phyloP scores from a whole-genome alignment of 2,329 filamentous ascomycete genomes.

The Blastomyces emzantsi region DNA sequence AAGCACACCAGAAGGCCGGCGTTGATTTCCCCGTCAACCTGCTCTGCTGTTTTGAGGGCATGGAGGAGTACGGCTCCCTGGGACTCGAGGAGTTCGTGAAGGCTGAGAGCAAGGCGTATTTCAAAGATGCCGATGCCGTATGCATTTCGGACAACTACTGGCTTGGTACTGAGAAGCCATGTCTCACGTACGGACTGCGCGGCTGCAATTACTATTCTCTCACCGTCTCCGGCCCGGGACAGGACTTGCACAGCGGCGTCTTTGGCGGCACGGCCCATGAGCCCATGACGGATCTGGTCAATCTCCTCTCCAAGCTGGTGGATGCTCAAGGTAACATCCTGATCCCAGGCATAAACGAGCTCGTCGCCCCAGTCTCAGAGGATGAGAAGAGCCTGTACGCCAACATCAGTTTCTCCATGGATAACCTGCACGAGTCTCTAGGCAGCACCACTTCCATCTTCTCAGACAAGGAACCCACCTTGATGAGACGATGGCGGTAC shows the following conservation, averaged over 20 bases:
- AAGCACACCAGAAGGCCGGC: slow-evolving; percentile 91
- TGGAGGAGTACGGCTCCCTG: slow-evolving; percentile 98
- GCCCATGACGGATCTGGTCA: slow-evolving; percentile 93
- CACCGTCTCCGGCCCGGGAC: slow-evolving; percentile 80
- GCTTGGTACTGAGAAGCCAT: slow-evolving; percentile 97
- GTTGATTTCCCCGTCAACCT: slow-evolving; percentile 95
- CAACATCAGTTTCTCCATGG: slow-evolving; percentile 89
- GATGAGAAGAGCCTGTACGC: slow-evolving; percentile 86
- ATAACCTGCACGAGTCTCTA: slow-evolving; percentile 83
- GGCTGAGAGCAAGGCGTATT: slow-evolving; percentile 84
- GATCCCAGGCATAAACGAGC: slow-evolving; percentile 87
- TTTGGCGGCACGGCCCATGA: slow-evolving; percentile 96
- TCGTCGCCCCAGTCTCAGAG: slow-evolving; percentile 78
- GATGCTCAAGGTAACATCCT: slow-evolving; percentile 86
- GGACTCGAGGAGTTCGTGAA: slow-evolving; percentile 92
- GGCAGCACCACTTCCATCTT: slow-evolving; percentile 83
- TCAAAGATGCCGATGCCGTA: slow-evolving; percentile 89
- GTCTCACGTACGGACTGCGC: slow-evolving; percentile 90
- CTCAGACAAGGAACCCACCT: slow-evolving; percentile 77
- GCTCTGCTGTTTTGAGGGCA: slow-evolving; percentile 98
- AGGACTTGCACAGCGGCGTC: slow-evolving; percentile 92
- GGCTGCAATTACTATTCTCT: slow-evolving; percentile 98
- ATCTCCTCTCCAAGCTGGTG: slow-evolving; percentile 72
- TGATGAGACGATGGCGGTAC: slow-evolving; percentile 95
- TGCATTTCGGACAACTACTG: slow-evolving; percentile 99